Conservation (phyloP, 1,284 basidiomycete genomes). For the Sporisorium reilianum region DNA sequence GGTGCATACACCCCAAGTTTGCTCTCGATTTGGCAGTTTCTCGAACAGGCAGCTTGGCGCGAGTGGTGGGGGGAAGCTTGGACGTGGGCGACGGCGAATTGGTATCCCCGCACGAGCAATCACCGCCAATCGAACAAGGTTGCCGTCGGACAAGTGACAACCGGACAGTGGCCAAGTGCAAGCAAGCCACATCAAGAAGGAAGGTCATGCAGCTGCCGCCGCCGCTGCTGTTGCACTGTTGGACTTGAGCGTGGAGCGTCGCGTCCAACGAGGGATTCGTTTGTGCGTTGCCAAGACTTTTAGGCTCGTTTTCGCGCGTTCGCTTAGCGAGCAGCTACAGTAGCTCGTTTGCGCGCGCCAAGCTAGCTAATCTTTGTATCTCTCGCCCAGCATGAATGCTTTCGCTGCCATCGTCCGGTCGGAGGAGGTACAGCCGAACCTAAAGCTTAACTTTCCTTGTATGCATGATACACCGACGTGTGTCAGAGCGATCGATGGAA, state of each 20-base stretch:
- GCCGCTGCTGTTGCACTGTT: constrained; percentile 17
- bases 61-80: neutral
- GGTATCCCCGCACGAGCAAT: neutral
- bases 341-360: neutral
- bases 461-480: neutral
- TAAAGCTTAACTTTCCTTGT: neutral
- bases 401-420: constrained; percentile 3
- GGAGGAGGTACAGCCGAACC: neutral
- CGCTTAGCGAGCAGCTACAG: constrained; percentile 10
- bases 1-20: neutral
- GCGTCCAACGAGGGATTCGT: no score
- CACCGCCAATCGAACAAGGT: neutral
- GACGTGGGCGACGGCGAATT: neutral
- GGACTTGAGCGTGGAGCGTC: constrained; percentile 11
- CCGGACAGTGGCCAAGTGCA: neutral
- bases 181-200: neutral
- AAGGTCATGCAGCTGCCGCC: neutral
- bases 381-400: neutral
- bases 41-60: neutral
- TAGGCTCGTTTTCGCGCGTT: constrained; percentile 10
- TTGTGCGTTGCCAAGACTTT: constrained; percentile 18
- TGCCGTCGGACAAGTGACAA: neutral
- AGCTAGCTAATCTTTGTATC: neutral
- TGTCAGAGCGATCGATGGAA: neutral
- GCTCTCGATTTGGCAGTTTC: neutral